Conservation (phyloP, 495 filamentous ascomycete species). For the Talaromyces ruber region DNA sequence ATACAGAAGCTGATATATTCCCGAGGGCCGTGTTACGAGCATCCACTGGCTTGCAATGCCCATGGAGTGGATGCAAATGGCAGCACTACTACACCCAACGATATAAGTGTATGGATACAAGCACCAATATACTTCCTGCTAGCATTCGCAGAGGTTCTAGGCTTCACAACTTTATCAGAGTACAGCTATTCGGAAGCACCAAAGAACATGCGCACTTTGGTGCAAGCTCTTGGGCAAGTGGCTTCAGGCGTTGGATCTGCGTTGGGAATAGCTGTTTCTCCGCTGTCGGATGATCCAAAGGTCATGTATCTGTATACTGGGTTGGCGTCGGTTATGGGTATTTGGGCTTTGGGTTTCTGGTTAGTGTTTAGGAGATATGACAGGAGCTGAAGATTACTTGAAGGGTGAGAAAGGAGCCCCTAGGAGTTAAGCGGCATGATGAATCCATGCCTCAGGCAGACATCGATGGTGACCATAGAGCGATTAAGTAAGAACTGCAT, state of each 20-base stretch:
- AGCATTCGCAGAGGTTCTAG: constrained; percentile 51
- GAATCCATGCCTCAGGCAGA: too few species aligned
- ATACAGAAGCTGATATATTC: constrained; percentile 32
- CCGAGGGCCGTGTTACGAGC: constrained; percentile 41
- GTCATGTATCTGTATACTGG: constrained; percentile 44
- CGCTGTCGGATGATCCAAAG: constrained; percentile 19
- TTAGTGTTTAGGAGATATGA: constrained; percentile 7
- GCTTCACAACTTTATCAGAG: constrained; percentile 41
- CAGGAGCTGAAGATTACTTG: background rate
- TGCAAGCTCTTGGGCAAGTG: constrained; percentile 18
- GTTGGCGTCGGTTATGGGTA: constrained; percentile 16
- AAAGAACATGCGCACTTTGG: constrained; percentile 19
- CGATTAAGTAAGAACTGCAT: too few species aligned
- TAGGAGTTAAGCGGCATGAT: too few species aligned
- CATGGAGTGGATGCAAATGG: too few species aligned
- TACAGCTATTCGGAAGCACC: constrained; percentile 31
- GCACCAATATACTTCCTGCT: constrained; percentile 46
- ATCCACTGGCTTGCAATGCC: constrained; percentile 27
- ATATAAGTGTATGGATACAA: constrained; percentile 45
- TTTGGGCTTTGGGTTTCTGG: constrained; percentile 4
- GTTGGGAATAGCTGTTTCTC: constrained; percentile 21
- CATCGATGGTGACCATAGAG: too few species aligned
- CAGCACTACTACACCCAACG: constrained; percentile 28
- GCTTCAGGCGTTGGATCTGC: constrained; percentile 14
- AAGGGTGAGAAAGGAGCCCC: background rate